These are phyloP conservation scores for Lachnellula suecica DNA, from an alignment of 2,329 filamentous ascomycete genomes.

Conservation along the genomic window DNA sequence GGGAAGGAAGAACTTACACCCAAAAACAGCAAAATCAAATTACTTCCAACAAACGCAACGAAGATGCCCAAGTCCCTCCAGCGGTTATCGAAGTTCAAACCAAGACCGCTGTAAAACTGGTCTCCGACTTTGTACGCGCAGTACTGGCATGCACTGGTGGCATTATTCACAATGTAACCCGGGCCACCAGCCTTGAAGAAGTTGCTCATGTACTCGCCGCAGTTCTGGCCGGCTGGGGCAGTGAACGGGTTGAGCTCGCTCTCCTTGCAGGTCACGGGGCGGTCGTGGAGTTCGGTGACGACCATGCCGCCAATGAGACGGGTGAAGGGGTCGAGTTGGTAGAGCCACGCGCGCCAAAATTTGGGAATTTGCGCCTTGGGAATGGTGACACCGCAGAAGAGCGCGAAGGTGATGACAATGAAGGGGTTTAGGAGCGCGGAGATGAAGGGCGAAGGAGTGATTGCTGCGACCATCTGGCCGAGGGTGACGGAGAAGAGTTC, in stretches of 20 bases:
- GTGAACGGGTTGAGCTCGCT: slow-evolving; percentile 67
- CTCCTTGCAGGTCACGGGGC: slow-evolving; percentile 58
- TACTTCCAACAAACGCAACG: slow-evolving; percentile 72
- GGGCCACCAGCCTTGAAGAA: slow-evolving; percentile 69
- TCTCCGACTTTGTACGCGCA: slow-evolving; percentile 81
- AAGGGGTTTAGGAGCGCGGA: slow-evolving; percentile 79
- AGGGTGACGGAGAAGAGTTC: slow-evolving; percentile 83
- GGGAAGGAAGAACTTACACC: slow-evolving; percentile 30
- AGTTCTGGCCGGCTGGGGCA: slow-evolving; percentile 64
- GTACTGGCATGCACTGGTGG: slow-evolving; percentile 70
- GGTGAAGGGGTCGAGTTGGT: slow-evolving; percentile 81
- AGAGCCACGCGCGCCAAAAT: slow-evolving; percentile 80
- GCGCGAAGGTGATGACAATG: slow-evolving; percentile 76
- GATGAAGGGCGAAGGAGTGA: slow-evolving; percentile 78
- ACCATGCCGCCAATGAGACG: slow-evolving; percentile 79
- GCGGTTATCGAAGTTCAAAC: slow-evolving; percentile 64
- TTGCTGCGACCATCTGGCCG: slow-evolving; percentile 71
- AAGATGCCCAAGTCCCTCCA: slow-evolving; percentile 86
- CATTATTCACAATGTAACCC: slow-evolving; percentile 70
- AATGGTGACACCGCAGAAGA: slow-evolving; percentile 88
- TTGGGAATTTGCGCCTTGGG: slow-evolving; percentile 73
- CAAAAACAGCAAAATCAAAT: slow-evolving; percentile 64
- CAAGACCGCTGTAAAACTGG: slow-evolving; percentile 71
- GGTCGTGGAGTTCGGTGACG: slow-evolving; percentile 70
- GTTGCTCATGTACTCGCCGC: slow-evolving; percentile 71